Percentiles rank a stretch among this genome's conserved stretches.
Conservation (phyloP, 106 monocot genomes). For the Acanthochlamys bracteata region DNA sequence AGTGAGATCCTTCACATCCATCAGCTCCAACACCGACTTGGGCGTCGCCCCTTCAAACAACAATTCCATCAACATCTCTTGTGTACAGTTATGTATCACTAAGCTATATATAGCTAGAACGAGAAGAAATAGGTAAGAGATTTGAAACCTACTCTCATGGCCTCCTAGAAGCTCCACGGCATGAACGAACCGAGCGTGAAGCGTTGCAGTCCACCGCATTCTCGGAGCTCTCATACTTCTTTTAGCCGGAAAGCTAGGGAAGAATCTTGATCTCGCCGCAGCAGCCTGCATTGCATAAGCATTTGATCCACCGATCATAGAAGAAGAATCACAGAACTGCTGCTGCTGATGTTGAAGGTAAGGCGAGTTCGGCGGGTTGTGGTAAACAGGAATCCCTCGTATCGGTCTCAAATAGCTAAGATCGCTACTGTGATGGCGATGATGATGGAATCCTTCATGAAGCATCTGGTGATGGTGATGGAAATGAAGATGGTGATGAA, state of each 20-base stretch:
- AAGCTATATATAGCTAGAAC: not conserved
- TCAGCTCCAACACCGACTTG: constrained; percentile 61
- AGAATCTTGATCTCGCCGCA: constrained; percentile 16
- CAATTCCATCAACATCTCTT: not conserved
- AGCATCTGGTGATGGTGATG: constrained; percentile 16
- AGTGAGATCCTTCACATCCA: constrained; percentile 66
- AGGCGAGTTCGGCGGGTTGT: constrained; percentile 27
- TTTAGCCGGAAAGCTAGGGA: constrained; percentile 29
- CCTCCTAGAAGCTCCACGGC: constrained; percentile 56
- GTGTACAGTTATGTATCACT: not conserved
- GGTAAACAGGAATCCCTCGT: constrained; percentile 56
- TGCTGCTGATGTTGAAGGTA: constrained; percentile 12
- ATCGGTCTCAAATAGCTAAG: constrained; percentile 38
- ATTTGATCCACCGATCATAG: not conserved
- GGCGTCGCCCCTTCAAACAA: constrained; percentile 42
- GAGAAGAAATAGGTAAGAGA: not conserved
- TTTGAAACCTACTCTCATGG: constrained; percentile 37
- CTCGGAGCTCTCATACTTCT: constrained; percentile 45
- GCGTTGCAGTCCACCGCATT: constrained; percentile 52
- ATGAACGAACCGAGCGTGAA: constrained; percentile 56
- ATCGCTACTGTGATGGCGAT: not conserved
- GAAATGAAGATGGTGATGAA: constrained; percentile 24
- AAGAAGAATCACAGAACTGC: constrained; percentile 6
- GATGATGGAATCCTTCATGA: constrained; percentile 8
- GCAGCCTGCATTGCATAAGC: not conserved